These are phyloP conservation scores for Platanthera zijinensis DNA, from an alignment of 106 monocot species.

Conservation along the genomic window DNA sequence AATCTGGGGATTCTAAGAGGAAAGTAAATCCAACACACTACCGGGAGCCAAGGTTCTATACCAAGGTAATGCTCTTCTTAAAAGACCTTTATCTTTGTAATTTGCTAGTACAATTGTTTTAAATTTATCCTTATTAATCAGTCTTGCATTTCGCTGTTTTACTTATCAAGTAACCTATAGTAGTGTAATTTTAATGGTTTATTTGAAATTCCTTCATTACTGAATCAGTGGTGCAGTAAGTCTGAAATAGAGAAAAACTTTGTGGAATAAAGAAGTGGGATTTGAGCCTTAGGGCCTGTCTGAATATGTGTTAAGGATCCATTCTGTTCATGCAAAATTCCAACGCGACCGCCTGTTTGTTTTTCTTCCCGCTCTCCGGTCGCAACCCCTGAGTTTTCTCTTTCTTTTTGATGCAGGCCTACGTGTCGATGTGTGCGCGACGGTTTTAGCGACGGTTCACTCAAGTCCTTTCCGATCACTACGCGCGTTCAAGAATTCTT, in stretches of 20 bases:
- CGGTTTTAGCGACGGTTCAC: too few relatives aligned
- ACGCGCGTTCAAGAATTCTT: too few relatives aligned
- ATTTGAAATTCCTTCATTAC: neutral
- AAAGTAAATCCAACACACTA: constrained; percentile 94
- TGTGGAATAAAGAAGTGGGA: neutral
- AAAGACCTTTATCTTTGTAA: neutral
- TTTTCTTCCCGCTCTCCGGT: too few relatives aligned
- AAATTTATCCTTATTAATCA: neutral
- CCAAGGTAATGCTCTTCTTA: constrained; percentile 47
- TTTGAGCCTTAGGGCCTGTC: neutral
- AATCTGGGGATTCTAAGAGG: constrained; percentile 96
- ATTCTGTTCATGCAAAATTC: too few relatives aligned
- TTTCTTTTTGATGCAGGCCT: too few relatives aligned
- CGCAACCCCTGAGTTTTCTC: too few relatives aligned
- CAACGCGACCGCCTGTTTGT: too few relatives aligned
- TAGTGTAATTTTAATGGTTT: neutral
- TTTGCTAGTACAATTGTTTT: neutral
- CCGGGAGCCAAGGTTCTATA: constrained; percentile 93
- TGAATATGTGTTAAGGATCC: too few relatives aligned
- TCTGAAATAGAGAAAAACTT: neutral
- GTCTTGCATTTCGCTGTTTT: neutral
- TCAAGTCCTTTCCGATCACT: too few relatives aligned
- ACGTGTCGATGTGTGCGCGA: too few relatives aligned
- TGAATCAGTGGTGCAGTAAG: neutral
- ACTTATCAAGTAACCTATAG: neutral